Evolutionary conservation across 2,329 filamentous ascomycete genomes (phyloP), one percentile per base, ranked within the genome.

Genomic region (Fusarium sp.): DNA sequence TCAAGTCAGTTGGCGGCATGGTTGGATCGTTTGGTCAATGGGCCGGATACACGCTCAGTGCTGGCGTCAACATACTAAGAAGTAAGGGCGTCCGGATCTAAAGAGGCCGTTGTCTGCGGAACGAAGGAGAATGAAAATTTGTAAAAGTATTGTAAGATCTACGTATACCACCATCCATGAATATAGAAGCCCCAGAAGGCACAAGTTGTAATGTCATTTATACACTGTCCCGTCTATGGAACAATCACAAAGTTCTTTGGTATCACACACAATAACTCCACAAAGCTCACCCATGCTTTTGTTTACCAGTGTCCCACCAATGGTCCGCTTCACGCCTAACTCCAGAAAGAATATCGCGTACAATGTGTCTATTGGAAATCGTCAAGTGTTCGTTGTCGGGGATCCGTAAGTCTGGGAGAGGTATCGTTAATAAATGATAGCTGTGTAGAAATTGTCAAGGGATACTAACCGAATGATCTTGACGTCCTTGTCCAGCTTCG

Each of bases 21-120:
- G 76, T 93, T 24, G 85, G 88, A 15, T 88, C 89, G 18, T 80
- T 95, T 22, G 87, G 89, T 46, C 87, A 94, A 77, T 98, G 93
- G 91, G 80, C 91, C n/a, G 90, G 91, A 8, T 98, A 97, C 80
- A 93, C 93, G 50, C 90, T 90, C 5, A 88, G 88, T 58, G 92
- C 92, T 8, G 87, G 90, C 18, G 81, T 98, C 59, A 97, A 97
- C 77, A 86, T 97, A 54, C 82, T 97, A 72, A 88, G 95, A 81
- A 98, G 94, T 80, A 97, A 95, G 83, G 95, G 95, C 1, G 84
- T 94, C 70, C 90, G 91, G 77, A 89, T 98, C 79, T 97, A 81
- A 85, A 34, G 16, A 44, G 38, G 24, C n/a, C 14, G 10, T 20
- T 5, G 14, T 22, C 29, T 20, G 8, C 18, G 24, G 18, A 42